Evolutionary conservation across 345 rosid genomes (phyloP).

Genomic region (Arabidopsis arenosa): DNA sequence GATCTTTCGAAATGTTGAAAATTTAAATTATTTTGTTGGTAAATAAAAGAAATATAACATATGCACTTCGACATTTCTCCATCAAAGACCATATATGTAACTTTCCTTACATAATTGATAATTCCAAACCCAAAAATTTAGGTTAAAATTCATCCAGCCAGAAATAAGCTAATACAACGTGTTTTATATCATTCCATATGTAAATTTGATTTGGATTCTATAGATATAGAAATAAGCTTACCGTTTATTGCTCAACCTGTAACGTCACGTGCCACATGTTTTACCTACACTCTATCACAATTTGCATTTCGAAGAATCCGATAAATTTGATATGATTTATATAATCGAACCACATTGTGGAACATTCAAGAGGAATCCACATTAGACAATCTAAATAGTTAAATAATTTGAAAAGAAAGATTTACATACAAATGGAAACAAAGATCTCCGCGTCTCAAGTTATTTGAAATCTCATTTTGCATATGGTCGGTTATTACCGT

Average conservation of each 20-base stretch:
- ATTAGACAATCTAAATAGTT: neutral
- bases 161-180: neutral
- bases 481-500: conserved; percentile 42
- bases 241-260: conserved; percentile 21
- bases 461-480: conserved; percentile 23
- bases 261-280: conserved; percentile 41
- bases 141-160: conserved; percentile 14
- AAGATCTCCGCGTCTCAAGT: conserved; percentile 38
- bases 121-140: conserved; percentile 1
- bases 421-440: conserved; percentile 28
- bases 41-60: neutral
- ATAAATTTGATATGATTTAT: neutral
- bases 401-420: conserved; percentile 1
- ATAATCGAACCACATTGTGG: neutral
- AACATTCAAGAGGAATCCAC: neutral
- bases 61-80: conserved; percentile 30
- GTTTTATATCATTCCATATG: too few relatives aligned
- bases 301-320: conserved; percentile 2
- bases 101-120: neutral
- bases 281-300: conserved; percentile 13
- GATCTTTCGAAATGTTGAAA: conserved; percentile 27
- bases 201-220: too few relatives aligned
- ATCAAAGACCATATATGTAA: conserved; percentile 12
- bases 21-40: conserved; percentile 7
- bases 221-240: neutral